A percentile compares a stretch with the other conserved stretches of the same genome.
phyloP scores from a whole-genome alignment of 2,329 filamentous ascomycete species.

The Colletotrichum musicola region DNA sequence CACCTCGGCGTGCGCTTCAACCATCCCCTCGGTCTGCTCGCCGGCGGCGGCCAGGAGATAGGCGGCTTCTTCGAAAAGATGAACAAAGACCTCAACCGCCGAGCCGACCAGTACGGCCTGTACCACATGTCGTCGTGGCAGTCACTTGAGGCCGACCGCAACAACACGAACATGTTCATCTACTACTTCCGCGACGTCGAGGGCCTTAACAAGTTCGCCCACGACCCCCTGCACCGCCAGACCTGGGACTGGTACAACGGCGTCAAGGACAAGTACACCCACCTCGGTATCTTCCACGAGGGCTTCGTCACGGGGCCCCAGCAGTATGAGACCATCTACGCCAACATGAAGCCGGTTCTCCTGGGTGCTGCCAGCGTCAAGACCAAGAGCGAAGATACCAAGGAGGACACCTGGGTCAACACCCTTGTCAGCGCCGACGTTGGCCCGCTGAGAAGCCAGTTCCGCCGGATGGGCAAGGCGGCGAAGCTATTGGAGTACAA shows the following conservation, averaged over 20 bases:
- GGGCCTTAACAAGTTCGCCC: conserved; percentile 64
- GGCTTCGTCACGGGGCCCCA: conserved; percentile 59
- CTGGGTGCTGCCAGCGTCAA: conserved; percentile 48
- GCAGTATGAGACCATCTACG: conserved; percentile 65
- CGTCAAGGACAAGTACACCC: conserved; percentile 49
- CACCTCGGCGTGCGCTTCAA: conserved; percentile 59
- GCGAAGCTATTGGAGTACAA: conserved; percentile 21
- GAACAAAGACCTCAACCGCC: conserved; percentile 48
- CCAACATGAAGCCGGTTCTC: conserved; percentile 55
- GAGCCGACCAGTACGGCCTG: conserved; percentile 60
- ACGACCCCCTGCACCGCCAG: conserved; percentile 59
- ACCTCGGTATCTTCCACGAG: conserved; percentile 68
- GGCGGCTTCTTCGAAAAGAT: conserved; percentile 54
- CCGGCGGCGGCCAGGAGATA: conserved; percentile 57
- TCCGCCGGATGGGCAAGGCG: conserved; percentile 45
- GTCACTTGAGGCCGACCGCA: conserved; percentile 50
- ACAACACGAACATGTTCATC: conserved; percentile 55
- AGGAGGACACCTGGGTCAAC: conserved; percentile 48
- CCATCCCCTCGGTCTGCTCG: conserved; percentile 62
- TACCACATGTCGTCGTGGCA: conserved; percentile 58
- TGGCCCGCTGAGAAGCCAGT: conserved; percentile 50
- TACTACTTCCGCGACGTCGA: conserved; percentile 65
- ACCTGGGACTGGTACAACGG: conserved; percentile 62
- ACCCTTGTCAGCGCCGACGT: conserved; percentile 50
- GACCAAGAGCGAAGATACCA: conserved; percentile 41